Base-by-base conservation (phyloP, 495 filamentous ascomycete species). In the Tuber brumale region DNA sequence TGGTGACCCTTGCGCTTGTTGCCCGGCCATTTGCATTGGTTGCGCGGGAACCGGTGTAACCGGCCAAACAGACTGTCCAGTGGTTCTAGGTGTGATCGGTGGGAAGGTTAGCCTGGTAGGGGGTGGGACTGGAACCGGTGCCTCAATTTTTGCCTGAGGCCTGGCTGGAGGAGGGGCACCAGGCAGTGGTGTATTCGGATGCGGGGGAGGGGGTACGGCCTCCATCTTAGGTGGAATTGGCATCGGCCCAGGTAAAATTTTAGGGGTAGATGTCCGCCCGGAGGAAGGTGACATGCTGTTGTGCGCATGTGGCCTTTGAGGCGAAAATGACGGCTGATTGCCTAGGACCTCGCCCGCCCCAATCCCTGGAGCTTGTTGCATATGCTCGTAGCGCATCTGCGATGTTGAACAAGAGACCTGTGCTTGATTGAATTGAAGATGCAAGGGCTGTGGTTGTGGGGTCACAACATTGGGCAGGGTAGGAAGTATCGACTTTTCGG, bases 201-300 rank as follows among this genome's bases (percentile, higher is more conserved):
- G 75, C 37, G 75, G 79, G 37, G 79, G 79, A 6, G 79, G 79
- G 14, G 79, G 79, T 31, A 81, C 75, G 72, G 79, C 79, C 69
- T 80, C 78, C 70, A 69, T 77, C 72, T 81, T 81, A 35, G 72
- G 71, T 6, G 76, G 76, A 73, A 77, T 75, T 43, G 77, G 78
- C 23, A 80, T 80, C 70, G 78, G 78, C 5, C 72, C 78, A 66
- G 78, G 70, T 39, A 80, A 73, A 19, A 69, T 73, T 18, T 76
- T 72, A 31, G 74, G 44, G 75, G 31, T 51, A 42, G 41, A 57
- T 72, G 35, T 74, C 71, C 27, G 51, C 16, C 35, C 43, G 73
- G 41, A 61, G 71, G 41, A 69, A 44, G 73, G 73, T 35, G 66
- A 70, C 77, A 79, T 43, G 42, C 71, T 16, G 76, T 51, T 39